Conservation (phyloP, 108 stramenopile species). For the Parietichytrium sp. region DNA sequence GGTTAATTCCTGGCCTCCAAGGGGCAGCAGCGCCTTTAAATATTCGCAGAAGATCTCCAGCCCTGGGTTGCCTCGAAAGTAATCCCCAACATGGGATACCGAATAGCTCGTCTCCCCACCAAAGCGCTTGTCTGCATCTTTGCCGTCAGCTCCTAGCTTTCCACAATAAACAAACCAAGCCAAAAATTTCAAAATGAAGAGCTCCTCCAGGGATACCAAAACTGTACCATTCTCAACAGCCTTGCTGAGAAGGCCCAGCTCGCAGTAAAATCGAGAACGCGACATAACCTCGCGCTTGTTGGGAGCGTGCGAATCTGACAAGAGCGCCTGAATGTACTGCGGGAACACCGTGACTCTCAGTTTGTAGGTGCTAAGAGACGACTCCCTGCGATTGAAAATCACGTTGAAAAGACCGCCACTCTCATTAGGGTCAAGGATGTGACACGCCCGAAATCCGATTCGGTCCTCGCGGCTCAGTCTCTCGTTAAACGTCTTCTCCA, state of each 20-base stretch:
- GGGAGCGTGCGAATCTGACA: not conserved
- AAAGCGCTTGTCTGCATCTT: not conserved
- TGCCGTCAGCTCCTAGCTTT: not conserved
- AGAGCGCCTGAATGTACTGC: not conserved
- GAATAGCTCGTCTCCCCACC: not conserved
- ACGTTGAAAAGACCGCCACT: not conserved
- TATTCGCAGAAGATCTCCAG: not conserved
- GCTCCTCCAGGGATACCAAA: not conserved
- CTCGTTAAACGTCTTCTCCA: slow-evolving; percentile 8
- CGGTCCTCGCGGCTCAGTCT: not conserved
- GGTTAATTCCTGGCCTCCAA: not conserved
- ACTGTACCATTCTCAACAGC: not conserved
- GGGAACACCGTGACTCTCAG: not conserved
- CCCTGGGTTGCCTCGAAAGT: not conserved
- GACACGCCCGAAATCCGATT: not conserved
- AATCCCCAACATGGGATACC: not conserved
- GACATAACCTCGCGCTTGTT: not conserved
- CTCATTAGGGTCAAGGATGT: not conserved
- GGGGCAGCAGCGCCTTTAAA: not conserved
- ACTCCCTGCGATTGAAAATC: not conserved
- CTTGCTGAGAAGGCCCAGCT: not conserved
- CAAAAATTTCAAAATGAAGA: not conserved
- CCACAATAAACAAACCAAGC: slow-evolving; percentile 1
- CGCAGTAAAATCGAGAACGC: not conserved
- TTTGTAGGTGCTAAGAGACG: not conserved